Evolutionary conservation across 2,329 filamentous ascomycete genomes (phyloP).

Genomic region (Hymenoscyphus albidus): DNA sequence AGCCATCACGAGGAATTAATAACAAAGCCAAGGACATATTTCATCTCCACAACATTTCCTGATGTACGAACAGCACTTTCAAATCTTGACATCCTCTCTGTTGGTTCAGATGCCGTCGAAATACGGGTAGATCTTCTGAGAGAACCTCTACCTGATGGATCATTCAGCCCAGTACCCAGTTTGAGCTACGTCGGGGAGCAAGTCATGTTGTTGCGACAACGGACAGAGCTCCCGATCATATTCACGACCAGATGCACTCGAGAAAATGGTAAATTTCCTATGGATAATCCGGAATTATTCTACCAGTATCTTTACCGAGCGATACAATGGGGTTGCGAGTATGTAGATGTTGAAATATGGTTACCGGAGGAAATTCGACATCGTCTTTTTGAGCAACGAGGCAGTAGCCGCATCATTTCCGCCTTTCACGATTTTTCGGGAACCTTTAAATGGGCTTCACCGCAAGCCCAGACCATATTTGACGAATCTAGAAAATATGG

Average conservation of each 20-base stretch:
- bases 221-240: constrained; percentile 84
- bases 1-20: constrained; percentile 73
- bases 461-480: constrained; percentile 68
- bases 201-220: constrained; percentile 76
- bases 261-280: constrained; percentile 81
- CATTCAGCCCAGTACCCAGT: constrained; percentile 65
- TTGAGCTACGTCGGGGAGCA: constrained; percentile 82
- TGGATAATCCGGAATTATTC: constrained; percentile 71
- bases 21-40: constrained; percentile 73
- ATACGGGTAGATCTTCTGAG: constrained; percentile 77
- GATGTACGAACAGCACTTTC: constrained; percentile 79
- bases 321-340: constrained; percentile 86
- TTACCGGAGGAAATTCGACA: constrained; percentile 72
- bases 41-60: constrained; percentile 85
- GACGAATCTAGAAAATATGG: constrained; percentile 68
- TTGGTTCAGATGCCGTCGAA: constrained; percentile 82
- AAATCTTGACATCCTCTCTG: constrained; percentile 82
- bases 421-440: constrained; percentile 88
- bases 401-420: constrained; percentile 83
- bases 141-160: constrained; percentile 62
- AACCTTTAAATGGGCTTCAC: constrained; percentile 76
- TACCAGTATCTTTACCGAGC: constrained; percentile 78
- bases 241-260: constrained; percentile 79
- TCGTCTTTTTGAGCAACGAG: constrained; percentile 63
- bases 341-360: constrained; percentile 86